Conservation (phyloP, 768 basidiomycete genomes). For the Suillus placidus region DNA sequence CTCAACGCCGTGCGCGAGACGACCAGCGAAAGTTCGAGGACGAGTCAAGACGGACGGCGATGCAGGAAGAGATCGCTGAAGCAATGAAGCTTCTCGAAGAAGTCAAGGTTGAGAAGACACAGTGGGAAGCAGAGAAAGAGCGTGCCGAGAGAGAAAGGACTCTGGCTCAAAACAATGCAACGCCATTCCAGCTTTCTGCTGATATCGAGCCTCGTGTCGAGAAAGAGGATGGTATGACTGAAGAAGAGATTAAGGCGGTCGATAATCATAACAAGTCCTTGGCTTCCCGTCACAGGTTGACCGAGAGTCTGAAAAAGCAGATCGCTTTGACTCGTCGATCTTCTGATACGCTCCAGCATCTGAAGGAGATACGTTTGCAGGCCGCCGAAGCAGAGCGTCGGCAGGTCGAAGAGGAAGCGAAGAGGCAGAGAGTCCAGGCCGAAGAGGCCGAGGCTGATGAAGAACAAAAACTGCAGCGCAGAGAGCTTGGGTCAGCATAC, state of each 20-base stretch:
- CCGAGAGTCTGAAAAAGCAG: slow-evolving; percentile 18
- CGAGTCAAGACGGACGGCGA: slow-evolving; percentile 18
- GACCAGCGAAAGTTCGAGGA: slow-evolving; percentile 25
- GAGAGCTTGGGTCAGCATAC: slow-evolving; percentile 15
- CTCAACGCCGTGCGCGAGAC: slow-evolving; percentile 29
- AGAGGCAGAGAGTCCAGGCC: slow-evolving; percentile 10
- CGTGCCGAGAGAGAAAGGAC: slow-evolving; percentile 1
- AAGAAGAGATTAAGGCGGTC: slow-evolving; percentile 17
- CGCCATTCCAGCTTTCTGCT: not conserved
- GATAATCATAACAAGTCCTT: slow-evolving; percentile 17
- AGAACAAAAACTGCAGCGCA: slow-evolving; percentile 10
- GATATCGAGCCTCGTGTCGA: slow-evolving; percentile 2
- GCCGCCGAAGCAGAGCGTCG: slow-evolving; percentile 18
- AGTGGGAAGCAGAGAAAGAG: slow-evolving; percentile 7
- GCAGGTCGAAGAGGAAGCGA: slow-evolving; percentile 21
- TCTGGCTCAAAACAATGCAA: not conserved
- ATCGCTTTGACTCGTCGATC: slow-evolving; percentile 1
- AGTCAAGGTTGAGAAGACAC: slow-evolving; percentile 12
- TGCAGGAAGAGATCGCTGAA: slow-evolving; percentile 21
- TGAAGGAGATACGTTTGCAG: slow-evolving; percentile 30
- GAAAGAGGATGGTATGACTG: slow-evolving; percentile 26
- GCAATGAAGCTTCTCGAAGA: slow-evolving; percentile 25
- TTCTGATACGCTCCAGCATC: slow-evolving; percentile 18
- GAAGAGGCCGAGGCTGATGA: slow-evolving; percentile 17
- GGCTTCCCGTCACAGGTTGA: slow-evolving; percentile 8